Evolutionary conservation across 2,329 filamentous ascomycete species (phyloP).

Genomic region (Podosphaera leucotricha): DNA sequence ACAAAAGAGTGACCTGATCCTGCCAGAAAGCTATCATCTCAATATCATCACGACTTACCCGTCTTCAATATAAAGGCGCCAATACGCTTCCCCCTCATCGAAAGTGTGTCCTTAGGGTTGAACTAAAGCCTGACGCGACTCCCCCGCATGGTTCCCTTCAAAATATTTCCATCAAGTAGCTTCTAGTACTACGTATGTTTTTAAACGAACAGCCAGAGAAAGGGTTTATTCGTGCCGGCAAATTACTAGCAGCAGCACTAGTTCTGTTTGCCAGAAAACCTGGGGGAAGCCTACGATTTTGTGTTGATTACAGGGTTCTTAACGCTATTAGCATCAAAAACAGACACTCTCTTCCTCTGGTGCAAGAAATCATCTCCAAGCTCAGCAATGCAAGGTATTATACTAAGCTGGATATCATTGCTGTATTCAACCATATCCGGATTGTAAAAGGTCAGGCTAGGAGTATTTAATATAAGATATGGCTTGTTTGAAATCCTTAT

Average conservation of each 20-base stretch:
- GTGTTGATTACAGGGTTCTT: not conserved
- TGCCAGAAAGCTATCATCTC: not conserved
- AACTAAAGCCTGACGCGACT: not conserved
- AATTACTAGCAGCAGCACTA: not conserved
- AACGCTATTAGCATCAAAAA: not conserved
- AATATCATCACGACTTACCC: not conserved
- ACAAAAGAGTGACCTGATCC: not conserved
- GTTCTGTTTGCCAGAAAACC: not conserved
- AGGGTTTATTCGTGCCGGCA: not conserved
- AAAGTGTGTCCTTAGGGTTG: not conserved
- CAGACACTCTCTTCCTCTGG: conserved; percentile 1
- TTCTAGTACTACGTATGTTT: not conserved
- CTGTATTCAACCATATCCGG: not conserved
- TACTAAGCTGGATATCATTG: conserved; percentile 1
- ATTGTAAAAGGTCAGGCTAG: not conserved
- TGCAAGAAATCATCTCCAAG: not conserved
- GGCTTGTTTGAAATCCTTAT: not conserved
- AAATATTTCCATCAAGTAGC: not conserved
- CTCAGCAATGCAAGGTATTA: not conserved
- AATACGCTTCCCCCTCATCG: not conserved
- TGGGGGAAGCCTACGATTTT: not conserved
- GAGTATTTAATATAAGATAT: not conserved
- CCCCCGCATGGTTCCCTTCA: not conserved
- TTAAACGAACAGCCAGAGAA: not conserved
- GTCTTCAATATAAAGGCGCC: not conserved